phyloP scores from a whole-genome alignment of 106 monocot species.

The Dioscorea alata region DNA sequence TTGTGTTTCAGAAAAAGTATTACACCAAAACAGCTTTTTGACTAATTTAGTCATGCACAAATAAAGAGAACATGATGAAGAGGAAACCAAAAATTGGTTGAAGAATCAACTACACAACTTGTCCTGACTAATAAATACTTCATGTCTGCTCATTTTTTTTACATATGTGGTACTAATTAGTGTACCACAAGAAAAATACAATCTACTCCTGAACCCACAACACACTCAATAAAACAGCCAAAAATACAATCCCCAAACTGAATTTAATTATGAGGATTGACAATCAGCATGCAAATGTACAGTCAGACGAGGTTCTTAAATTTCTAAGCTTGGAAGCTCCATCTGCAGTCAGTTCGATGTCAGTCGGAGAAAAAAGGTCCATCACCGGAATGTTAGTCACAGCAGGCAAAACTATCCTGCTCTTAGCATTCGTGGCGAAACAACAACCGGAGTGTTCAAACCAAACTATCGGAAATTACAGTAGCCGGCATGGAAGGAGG shows the following conservation, averaged over 20 bases:
- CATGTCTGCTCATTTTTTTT: neutral
- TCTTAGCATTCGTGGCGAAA: conserved; percentile 34
- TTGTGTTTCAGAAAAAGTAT: no score
- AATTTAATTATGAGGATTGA: neutral
- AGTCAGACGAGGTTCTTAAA: no score
- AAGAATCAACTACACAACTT: neutral
- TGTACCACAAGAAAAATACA: neutral
- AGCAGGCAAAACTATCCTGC: conserved; percentile 28
- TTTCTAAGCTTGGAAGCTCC: neutral
- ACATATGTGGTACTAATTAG: neutral
- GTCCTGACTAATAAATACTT: neutral
- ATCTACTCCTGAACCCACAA: no score
- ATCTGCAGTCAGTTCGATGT: neutral
- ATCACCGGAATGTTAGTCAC: conserved; percentile 52
- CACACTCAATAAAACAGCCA: neutral
- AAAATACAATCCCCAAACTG: neutral
- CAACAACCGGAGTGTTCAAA: conserved; percentile 2
- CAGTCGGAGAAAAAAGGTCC: conserved; percentile 5
- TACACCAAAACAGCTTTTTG: neutral
- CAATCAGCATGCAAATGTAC: neutral
- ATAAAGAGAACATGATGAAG: neutral
- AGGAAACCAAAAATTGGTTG: neutral
- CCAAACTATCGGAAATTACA: conserved; percentile 17
- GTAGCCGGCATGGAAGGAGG: conserved; percentile 39
- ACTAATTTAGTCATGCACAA: neutral